Evolutionary conservation across 2,329 filamentous ascomycete species (phyloP), one percentile per base, ranked within the genome.

Genomic region (Aspergillus brunneoviolaceus): DNA sequence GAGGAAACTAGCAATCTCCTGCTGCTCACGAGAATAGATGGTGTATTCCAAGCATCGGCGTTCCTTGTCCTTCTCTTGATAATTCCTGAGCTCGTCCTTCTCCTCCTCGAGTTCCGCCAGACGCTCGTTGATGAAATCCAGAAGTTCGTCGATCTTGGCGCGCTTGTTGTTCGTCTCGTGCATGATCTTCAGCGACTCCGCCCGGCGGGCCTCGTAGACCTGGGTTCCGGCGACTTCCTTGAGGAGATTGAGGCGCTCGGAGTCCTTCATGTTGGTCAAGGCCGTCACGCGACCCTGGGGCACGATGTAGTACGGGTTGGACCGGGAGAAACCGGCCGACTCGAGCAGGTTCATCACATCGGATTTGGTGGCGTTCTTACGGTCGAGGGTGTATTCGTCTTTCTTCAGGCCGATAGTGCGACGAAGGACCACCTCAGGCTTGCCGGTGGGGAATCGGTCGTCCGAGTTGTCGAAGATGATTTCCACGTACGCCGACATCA

Each of bases 401-500:
- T 99, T 99, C 79, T 99, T 98, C 64, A 94, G 83, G 55, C 94
- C 95, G 75, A 99, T 99, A 0, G 95, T 98, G 49, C 95, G 90
- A 63, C 96, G 90, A 60, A 99, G 81, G 48, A 95, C 88, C 51
- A 98, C 87, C 75, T 99, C 94, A 61, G 92, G 89, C 72, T 92
- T 95, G 67, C 91, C 91, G 10, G 92, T 97, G 39, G 92, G 92
- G 72, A 99, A 98, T 69, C 95, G 91, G 69, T 96, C 92, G 74
- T 99, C 94, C 69, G 86, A 91, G 74, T 99, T 99, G 83, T 99
- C 95, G 77, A 99, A 99, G 67, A 97, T 96, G 70, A 99, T 91
- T 78, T 99, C 95, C 61, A 99, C 96, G 70, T 98, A 99, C n/a
- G 95, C 96, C 51, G 93, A 96, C 91, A 97, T 96, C 70, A 99